These are phyloP conservation scores for Capsella rubella DNA, from an alignment of 441 rosid genomes.

Conservation along the genomic window DNA sequence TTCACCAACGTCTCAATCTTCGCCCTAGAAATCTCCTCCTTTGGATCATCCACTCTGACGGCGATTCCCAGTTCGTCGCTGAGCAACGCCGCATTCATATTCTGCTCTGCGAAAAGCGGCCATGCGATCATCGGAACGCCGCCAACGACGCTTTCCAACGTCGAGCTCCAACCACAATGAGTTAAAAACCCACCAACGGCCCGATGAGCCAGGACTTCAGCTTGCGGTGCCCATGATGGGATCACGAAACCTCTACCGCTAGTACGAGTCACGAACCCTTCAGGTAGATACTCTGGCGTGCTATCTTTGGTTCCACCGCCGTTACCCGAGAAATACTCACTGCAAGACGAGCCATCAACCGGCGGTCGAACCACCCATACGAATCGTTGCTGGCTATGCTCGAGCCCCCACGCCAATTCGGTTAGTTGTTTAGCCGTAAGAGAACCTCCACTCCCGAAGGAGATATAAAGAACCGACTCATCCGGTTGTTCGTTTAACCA, in stretches of 20 bases:
- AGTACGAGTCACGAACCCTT: conserved; percentile 52
- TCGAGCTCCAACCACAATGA: conserved; percentile 72
- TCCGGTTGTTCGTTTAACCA: conserved; percentile 62
- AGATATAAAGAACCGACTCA: conserved; percentile 58
- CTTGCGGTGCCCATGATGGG: conserved; percentile 62
- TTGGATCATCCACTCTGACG: conserved; percentile 36
- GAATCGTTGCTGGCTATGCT: conserved; percentile 63
- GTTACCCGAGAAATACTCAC: conserved; percentile 30
- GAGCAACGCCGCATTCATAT: conserved; percentile 54
- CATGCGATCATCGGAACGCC: conserved; percentile 68
- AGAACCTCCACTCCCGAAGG: conserved; percentile 78
- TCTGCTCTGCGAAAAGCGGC: conserved; percentile 70
- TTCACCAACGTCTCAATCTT: conserved; percentile 53
- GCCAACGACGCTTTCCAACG: conserved; percentile 51
- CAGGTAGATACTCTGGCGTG: conserved; percentile 51
- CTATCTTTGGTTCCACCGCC: background rate
- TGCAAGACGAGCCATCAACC: conserved; percentile 22
- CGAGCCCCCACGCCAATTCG: conserved; percentile 68
- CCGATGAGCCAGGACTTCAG: conserved; percentile 50
- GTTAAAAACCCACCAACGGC: conserved; percentile 63
- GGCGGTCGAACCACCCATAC: conserved; percentile 59
- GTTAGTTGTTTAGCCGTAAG: conserved; percentile 51
- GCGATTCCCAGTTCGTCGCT: conserved; percentile 53
- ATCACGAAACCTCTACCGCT: conserved; percentile 49
- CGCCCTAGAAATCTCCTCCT: conserved; percentile 32